phyloP scores from a whole-genome alignment of 805 yeast genomes.

The Kluyveromyces nonfermentans region DNA sequence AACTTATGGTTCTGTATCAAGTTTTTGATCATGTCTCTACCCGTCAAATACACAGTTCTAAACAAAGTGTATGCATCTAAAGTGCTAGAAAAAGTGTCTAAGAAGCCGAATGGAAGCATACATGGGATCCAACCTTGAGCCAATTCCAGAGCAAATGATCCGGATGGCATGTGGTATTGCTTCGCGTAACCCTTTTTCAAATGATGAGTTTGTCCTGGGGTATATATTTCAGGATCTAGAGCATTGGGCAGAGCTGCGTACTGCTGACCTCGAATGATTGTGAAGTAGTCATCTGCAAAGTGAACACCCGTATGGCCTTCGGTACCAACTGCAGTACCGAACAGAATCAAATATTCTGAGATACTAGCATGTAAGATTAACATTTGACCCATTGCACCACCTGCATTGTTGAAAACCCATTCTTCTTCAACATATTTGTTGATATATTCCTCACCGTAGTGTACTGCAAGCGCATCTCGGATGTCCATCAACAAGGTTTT shows the following conservation, averaged over 20 bases:
- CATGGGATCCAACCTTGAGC: constrained; percentile 99
- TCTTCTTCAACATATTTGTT: constrained; percentile 66
- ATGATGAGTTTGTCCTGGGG: constrained; percentile 83
- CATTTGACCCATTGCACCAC: constrained; percentile 98
- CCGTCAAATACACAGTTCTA: constrained; percentile 69
- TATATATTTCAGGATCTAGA: constrained; percentile 57
- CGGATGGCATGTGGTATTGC: constrained; percentile 81
- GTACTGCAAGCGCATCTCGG: constrained; percentile 44
- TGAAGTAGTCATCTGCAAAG: constrained; percentile 95
- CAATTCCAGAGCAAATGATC: constrained; percentile 80
- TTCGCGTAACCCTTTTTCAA: constrained; percentile 62
- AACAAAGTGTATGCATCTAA: constrained; percentile 62
- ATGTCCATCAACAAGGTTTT: constrained; percentile 56
- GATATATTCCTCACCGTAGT: constrained; percentile 64
- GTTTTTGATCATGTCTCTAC: constrained; percentile 63
- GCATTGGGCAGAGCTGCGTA: constrained; percentile 60
- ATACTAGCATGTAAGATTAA: constrained; percentile 89
- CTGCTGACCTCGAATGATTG: constrained; percentile 76
- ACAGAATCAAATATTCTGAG: constrained; percentile 84
- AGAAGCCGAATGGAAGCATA: constrained; percentile 93
- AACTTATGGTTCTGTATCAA: constrained; percentile 58
- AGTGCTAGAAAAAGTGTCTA: constrained; percentile 72
- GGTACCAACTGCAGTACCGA: constrained; percentile 89
- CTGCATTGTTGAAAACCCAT: constrained; percentile 97
- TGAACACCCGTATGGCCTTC: constrained; percentile 96